Base-by-base conservation (phyloP, 768 basidiomycete species). In the Boletus reticuloceps region DNA sequence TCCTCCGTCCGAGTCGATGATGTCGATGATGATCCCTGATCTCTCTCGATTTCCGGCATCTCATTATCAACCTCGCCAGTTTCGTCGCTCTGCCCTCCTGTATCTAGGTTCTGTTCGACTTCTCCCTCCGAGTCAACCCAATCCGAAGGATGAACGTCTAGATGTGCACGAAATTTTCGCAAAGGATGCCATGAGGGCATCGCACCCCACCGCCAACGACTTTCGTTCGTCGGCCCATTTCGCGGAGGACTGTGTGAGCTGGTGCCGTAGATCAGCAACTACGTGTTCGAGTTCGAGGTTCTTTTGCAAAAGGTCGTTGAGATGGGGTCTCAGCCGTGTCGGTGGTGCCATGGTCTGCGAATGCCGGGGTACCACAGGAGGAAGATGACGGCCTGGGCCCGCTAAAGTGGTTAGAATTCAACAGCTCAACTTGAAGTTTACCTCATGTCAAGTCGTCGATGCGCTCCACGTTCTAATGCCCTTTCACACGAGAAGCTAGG, bases 221-320 rank as follows among this genome's bases (percentile, higher is more conserved):
- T 67, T 67, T 46, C 67, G 66, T 55, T 67, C 66, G 34, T 67
- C 67, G 9, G 57, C 67, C 67, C 66, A 67, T 58, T 66, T 66
- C 38, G 66, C 67, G 20, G 64, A 53, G 25, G 67, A 63, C 42
- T 67, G 61, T 41, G 66, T 67, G 50, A 69, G 64, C 50, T 67
- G 67, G 38, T 67, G 64, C 6, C 66, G 61, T 22, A 67, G 36
- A 51, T 69, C 66, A 20, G 66, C 66, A 27, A 67, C 67, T 9
- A 61, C 45, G 25, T 67, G 66, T 54, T 67, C 66, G 40, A 67
- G 67, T 32, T 67, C 66, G 54, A 61, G 64, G 51, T 67, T 67
- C 58, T 67, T 67, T 36, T 67, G 66, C 19, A 67, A 46, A 25
- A 67, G 62, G 34, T 66, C 61, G 48, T 66, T 55, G 54, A 67